Evolutionary conservation across 2,329 filamentous ascomycete genomes (phyloP), one percentile per base, ranked within the genome.

Genomic region (Ilyonectria mors-panacis): DNA sequence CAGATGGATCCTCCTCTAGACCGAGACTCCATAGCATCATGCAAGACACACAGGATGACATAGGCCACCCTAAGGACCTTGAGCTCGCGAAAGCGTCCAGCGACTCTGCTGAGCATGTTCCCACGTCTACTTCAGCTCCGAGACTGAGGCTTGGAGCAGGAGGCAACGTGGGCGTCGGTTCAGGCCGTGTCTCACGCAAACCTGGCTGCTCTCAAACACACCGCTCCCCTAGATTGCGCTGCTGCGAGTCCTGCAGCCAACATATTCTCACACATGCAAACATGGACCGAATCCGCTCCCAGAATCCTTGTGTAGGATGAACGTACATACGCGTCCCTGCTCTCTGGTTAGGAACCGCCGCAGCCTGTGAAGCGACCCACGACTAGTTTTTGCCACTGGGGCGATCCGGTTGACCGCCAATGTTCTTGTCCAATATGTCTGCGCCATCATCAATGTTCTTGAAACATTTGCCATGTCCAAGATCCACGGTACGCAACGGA

Each of bases 41-140:
- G 69, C 72, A 65, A 67, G 65, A 70, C 72, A 73, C 61, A 62
- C 33, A 51, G n/a, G 26, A 55, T 30, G 45, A 60, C 59, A 71
- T 67, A 70, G 65, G 30, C 61, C 45, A 68, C 47, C 63, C 62
- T 65, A 59, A 62, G 33, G 59, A 8, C 19, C 60, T 50, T 21
- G 17, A 28, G 23, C 47, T 26, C 39, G 58, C 61, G 37, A 54
- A 45, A 53, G 26, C 33, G 57, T 28, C 35, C 33, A 55, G 37
- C 50, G 45, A 33, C 17, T 55, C 21, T 10, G 19, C 47, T 42
- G 42, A 57, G 26, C 63, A 44, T 59, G 39, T 59, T 60, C 45
- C 48, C n/a, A 63, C 19, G 19, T 47, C 44, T 6, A 17, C 57
- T 64, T 66, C 63, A 19, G 37, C 19, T 62, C 44, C 30, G n/a